These are phyloP conservation scores for Cladosporium sp. DNA, from an alignment of 2,329 filamentous ascomycete species.

Conservation along the genomic window DNA sequence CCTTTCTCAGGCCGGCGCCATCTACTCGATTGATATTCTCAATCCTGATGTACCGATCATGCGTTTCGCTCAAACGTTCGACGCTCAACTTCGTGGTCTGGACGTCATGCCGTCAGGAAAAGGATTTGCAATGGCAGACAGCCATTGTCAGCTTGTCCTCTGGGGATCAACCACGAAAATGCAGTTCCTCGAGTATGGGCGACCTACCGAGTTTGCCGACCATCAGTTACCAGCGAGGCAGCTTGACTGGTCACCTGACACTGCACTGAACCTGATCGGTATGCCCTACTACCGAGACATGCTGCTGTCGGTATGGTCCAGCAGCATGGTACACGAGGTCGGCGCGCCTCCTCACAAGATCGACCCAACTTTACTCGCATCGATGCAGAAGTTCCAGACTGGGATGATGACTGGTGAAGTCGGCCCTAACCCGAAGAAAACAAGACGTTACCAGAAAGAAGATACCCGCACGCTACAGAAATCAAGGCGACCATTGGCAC, in stretches of 20 bases:
- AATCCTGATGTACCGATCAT: constrained; percentile 87
- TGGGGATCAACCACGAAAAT: constrained; percentile 88
- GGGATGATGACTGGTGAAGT: constrained; percentile 46
- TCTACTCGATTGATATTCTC: constrained; percentile 94
- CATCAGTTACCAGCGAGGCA: constrained; percentile 57
- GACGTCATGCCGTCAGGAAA: constrained; percentile 88
- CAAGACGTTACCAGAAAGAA: constrained; percentile 76
- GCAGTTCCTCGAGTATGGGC: constrained; percentile 80
- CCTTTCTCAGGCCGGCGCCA: constrained; percentile 85
- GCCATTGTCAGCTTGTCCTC: constrained; percentile 75
- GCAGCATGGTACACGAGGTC: constrained; percentile 78
- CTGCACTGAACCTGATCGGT: constrained; percentile 81
- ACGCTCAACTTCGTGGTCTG: constrained; percentile 72
- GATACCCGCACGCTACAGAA: constrained; percentile 55
- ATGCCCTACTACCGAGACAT: constrained; percentile 92
- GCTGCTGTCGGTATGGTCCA: constrained; percentile 87
- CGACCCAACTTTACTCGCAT: constrained; percentile 69
- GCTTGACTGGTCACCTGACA: constrained; percentile 56
- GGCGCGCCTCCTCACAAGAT: constrained; percentile 78
- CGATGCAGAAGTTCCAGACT: constrained; percentile 71
- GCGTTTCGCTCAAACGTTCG: constrained; percentile 75
- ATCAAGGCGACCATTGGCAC: constrained; percentile 64
- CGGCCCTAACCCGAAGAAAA: constrained; percentile 57
- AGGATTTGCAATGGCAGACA: constrained; percentile 78
- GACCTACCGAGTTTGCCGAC: constrained; percentile 76